These are phyloP conservation scores for Rhodotorula glutinis DNA, from an alignment of 1,284 basidiomycete genomes.

Conservation along the genomic window DNA sequence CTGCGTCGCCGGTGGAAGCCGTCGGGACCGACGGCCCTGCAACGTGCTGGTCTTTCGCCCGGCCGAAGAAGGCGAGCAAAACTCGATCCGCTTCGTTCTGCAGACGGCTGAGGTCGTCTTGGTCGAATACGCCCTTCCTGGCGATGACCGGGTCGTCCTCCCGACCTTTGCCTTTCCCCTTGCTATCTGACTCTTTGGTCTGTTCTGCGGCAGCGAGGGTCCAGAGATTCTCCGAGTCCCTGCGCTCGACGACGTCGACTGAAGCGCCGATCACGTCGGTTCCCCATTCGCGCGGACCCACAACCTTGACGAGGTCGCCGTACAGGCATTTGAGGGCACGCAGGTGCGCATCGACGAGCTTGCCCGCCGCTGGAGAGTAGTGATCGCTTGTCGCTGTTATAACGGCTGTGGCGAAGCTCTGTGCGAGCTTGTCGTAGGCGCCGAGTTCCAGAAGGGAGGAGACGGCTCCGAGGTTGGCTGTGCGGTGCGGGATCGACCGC, in stretches of 20 bases:
- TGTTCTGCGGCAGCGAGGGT: not conserved
- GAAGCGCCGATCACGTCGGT: conserved; percentile 11
- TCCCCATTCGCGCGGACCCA: conserved; percentile 33
- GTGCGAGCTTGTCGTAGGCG: conserved; percentile 8
- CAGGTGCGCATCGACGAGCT: conserved; percentile 28
- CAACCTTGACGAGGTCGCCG: conserved; percentile 32
- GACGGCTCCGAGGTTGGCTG: conserved; percentile 20
- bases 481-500: too few species aligned
- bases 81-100: not conserved
- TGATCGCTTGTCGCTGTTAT: too few species aligned
- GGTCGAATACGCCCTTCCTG: not conserved
- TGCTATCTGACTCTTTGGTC: not conserved
- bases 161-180: conserved; percentile 19
- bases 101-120: not conserved
- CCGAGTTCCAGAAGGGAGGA: conserved; percentile 6
- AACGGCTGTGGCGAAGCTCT: not conserved
- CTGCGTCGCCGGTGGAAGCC: too few species aligned
- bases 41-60: not conserved
- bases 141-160: conserved; percentile 16
- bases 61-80: too few species aligned
- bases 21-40: not conserved
- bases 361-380: not conserved
- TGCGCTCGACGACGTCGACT: conserved; percentile 3
- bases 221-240: conserved; percentile 7
- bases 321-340: conserved; percentile 37